phyloP scores from a whole-genome alignment of 1,284 basidiomycete species.

The Leccinum proliferum region DNA sequence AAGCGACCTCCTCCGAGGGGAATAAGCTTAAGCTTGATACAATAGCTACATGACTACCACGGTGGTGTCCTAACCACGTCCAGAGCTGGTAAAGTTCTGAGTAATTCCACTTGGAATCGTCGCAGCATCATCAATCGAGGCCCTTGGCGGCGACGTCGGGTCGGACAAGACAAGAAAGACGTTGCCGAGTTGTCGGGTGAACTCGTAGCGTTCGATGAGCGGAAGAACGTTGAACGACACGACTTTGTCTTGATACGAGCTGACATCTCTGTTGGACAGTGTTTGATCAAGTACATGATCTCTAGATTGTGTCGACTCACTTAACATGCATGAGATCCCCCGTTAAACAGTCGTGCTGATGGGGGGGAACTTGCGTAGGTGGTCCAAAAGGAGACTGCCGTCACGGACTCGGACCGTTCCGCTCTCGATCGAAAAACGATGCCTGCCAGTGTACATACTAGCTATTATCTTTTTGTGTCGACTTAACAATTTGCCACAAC shows the following conservation, averaged over 20 bases:
- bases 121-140: constrained; percentile 70
- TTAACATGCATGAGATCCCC: constrained; percentile 98
- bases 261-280: constrained; percentile 70
- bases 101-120: constrained; percentile 48
- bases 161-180: constrained; percentile 72
- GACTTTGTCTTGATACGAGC: constrained; percentile 72
- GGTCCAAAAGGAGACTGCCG: constrained; percentile 77
- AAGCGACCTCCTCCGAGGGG: constrained; percentile 84
- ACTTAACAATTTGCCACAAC: no score
- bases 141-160: constrained; percentile 56
- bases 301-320: constrained; percentile 40
- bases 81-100: constrained; percentile 44
- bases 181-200: constrained; percentile 73
- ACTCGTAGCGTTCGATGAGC: constrained; percentile 94
- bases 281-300: constrained; percentile 3
- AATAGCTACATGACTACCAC: no score
- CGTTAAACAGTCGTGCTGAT: constrained; percentile 23
- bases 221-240: constrained; percentile 76
- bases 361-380: no score
- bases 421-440: not conserved
- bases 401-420: not conserved
- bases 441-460: no score
- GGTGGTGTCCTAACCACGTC: constrained; percentile 22
- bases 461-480: no score
- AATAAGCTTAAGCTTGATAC: constrained; percentile 36